phyloP scores from a whole-genome alignment of 345 rosid species.

The Gossypium stocksii region DNA sequence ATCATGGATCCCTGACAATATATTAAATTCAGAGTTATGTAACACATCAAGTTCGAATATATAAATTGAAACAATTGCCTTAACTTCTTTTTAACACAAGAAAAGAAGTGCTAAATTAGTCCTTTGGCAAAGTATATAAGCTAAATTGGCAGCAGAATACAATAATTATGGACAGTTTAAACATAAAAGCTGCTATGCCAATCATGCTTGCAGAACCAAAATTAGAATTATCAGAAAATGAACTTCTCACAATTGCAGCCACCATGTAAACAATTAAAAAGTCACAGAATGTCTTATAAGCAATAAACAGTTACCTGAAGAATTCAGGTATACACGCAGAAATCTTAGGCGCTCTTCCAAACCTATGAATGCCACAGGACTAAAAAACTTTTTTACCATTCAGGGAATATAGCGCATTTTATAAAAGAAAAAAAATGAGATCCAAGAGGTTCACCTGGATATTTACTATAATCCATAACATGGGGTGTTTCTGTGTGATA shows the following conservation, averaged over 20 bases:
- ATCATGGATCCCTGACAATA: conserved; percentile 1
- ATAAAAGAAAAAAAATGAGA: background rate
- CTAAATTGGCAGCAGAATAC: background rate
- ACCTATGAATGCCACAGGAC: conserved; percentile 31
- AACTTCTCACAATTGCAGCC: background rate
- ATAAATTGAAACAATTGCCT: background rate
- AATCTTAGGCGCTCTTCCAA: conserved; percentile 69
- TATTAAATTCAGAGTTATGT: background rate
- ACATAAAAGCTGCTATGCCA: background rate
- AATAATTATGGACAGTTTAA: background rate
- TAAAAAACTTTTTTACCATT: background rate
- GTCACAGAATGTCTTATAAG: background rate
- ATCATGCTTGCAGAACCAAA: background rate
- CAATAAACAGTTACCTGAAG: conserved; percentile 44
- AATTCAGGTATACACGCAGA: conserved; percentile 49
- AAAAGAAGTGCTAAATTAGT: background rate
- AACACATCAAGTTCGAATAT: conserved; percentile 4
- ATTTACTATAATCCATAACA: conserved; percentile 67
- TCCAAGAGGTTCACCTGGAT: conserved; percentile 56
- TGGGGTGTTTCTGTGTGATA: conserved; percentile 90
- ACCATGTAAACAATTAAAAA: background rate
- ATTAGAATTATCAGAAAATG: background rate
- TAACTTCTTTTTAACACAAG: conserved; percentile 10
- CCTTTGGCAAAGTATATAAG: background rate
- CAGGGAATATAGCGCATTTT: background rate